These are phyloP conservation scores for Cnidoscolus chayamansa DNA, from an alignment of 441 rosid genomes.

Conservation along the genomic window DNA sequence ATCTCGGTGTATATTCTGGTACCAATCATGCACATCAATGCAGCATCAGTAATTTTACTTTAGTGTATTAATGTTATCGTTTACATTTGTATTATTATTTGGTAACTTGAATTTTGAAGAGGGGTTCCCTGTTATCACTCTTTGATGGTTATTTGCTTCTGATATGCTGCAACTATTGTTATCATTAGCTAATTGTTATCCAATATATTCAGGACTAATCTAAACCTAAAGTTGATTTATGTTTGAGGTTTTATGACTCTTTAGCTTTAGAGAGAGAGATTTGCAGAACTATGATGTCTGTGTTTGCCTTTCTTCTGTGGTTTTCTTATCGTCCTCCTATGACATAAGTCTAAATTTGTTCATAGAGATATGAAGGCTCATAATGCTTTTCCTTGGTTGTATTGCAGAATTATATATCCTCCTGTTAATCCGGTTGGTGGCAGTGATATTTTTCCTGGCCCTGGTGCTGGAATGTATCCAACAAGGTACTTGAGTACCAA, in stretches of 20 bases:
- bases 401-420: conserved; percentile 51
- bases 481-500: conserved; percentile 37
- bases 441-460: conserved; percentile 63
- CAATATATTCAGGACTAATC: not conserved
- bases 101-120: not conserved
- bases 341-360: not conserved
- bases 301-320: not conserved
- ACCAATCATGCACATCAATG: not conserved
- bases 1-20: not conserved
- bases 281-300: not conserved
- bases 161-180: not conserved
- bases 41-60: not conserved
- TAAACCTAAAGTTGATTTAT: not conserved
- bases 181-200: not conserved
- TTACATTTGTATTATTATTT: not conserved
- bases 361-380: conserved; percentile 3
- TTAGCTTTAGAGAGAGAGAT: not conserved
- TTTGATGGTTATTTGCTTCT: not conserved
- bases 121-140: not conserved
- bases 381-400: conserved; percentile 10
- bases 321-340: not conserved
- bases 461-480: conserved; percentile 77
- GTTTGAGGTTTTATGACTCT: not conserved
- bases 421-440: conserved; percentile 47
- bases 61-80: not conserved